Evolutionary conservation across 331 rosid species (phyloP), one percentile per base, ranked within the genome.

Genomic region (Stylosanthes scabra): DNA sequence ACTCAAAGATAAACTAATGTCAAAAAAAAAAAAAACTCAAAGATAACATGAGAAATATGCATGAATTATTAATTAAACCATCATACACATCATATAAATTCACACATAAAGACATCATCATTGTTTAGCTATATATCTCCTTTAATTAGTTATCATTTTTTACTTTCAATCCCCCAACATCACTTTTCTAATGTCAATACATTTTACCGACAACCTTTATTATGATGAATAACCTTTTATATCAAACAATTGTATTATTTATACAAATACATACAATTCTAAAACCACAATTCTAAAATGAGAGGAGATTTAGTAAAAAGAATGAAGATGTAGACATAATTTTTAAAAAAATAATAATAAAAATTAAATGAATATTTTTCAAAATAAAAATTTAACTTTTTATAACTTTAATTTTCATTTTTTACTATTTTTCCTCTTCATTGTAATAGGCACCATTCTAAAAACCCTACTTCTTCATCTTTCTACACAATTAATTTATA

Each of bases 381-480:
- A n/a, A n/a, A n/a, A n/a, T n/a, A n/a, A n/a, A n/a, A n/a, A n/a
- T n/a, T n/a, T n/a, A n/a, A n/a, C n/a, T n/a, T n/a, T n/a, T n/a
- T n/a, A n/a, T n/a, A n/a, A n/a, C n/a, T n/a, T n/a, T n/a, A n/a
- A n/a, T n/a, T n/a, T n/a, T n/a, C n/a, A n/a, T n/a, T n/a, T n/a
- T n/a, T n/a, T n/a, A n/a, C n/a, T n/a, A n/a, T n/a, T n/a, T n/a
- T n/a, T n/a, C n/a, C n/a, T n/a, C n/a, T n/a, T n/a, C n/a, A n/a
- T n/a, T n/a, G n/a, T n/a, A n/a, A n/a, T n/a, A n/a, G n/a, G n/a
- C n/a, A n/a, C n/a, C n/a, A 25, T 27, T 20, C 62, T 11, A n/a
- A 37, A 65, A 65, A 50, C 63, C 63, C 47, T 73, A 59, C 42
- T 9, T 49, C 56, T 58, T 7, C 70, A 66, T 20, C 16, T 20